Conservation (phyloP, 768 basidiomycete species). For the Leccinum sublutescens region DNA sequence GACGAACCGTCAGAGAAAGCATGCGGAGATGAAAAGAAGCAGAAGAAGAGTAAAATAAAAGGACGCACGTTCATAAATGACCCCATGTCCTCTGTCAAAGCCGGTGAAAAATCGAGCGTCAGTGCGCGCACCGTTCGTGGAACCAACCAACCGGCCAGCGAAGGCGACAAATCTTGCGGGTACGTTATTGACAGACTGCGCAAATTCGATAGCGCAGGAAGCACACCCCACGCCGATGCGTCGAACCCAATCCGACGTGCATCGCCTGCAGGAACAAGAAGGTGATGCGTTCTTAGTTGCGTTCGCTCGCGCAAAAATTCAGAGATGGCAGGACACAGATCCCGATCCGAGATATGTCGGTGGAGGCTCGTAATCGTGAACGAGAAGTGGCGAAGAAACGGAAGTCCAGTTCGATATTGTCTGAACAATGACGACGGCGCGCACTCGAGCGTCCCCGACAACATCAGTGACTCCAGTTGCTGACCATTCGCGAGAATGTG, state of each 20-base stretch:
- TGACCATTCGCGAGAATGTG: slow-evolving; percentile 62
- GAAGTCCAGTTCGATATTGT: slow-evolving; percentile 41
- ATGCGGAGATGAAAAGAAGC: neutral
- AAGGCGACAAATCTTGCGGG: slow-evolving; percentile 60
- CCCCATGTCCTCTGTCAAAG: slow-evolving; percentile 39
- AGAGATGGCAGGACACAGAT: slow-evolving; percentile 66
- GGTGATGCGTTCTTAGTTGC: slow-evolving; percentile 50
- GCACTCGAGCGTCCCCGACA: slow-evolving; percentile 56
- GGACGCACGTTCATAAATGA: slow-evolving; percentile 42
- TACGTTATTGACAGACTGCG: slow-evolving; percentile 57
- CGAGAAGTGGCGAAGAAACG: slow-evolving; percentile 65
- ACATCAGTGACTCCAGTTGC: slow-evolving; percentile 62
- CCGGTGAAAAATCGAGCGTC: slow-evolving; percentile 40
- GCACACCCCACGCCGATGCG: slow-evolving; percentile 67
- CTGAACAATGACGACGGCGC: slow-evolving; percentile 52
- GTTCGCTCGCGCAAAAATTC: slow-evolving; percentile 61
- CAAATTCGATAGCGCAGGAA: slow-evolving; percentile 55
- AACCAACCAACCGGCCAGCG: slow-evolving; percentile 69
- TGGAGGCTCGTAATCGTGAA: slow-evolving; percentile 47
- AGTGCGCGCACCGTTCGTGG: slow-evolving; percentile 53
- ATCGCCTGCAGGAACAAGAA: slow-evolving; percentile 44
- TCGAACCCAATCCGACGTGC: slow-evolving; percentile 63
- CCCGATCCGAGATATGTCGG: slow-evolving; percentile 51
- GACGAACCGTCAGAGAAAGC: neutral
- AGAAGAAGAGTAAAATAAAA: neutral